Conservation (phyloP, 1,284 basidiomycete genomes). For the Heterobasidion occidentale region DNA sequence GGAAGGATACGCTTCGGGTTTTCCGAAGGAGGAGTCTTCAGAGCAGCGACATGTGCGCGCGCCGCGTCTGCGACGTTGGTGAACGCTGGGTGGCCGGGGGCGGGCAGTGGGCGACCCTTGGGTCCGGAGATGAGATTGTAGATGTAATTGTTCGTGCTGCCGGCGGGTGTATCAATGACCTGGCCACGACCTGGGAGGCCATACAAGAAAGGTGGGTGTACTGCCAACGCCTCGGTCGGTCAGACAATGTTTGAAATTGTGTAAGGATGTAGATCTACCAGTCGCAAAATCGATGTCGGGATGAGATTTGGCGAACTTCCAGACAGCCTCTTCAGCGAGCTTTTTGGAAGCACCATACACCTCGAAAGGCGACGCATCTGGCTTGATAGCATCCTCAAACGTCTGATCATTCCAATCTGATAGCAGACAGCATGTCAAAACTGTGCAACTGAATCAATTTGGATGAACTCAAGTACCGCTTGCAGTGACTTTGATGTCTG, state of each 20-base stretch:
- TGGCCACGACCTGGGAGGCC: background rate
- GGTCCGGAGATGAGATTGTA: background rate
- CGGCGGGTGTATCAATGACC: background rate
- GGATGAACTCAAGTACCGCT: background rate
- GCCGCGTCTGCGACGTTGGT: background rate
- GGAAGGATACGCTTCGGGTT: background rate
- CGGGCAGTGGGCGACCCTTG: background rate
- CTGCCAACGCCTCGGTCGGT: background rate
- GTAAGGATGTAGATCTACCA: constrained; percentile 9
- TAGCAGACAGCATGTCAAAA: background rate
- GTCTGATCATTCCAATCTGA: constrained; percentile 1
- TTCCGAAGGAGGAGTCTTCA: background rate
- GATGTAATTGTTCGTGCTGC: background rate
- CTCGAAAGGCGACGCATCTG: background rate
- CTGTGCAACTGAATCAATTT: background rate
- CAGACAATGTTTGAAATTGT: too few species aligned
- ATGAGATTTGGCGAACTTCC: constrained; percentile 26
- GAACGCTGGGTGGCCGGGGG: background rate
- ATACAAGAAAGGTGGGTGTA: constrained; percentile 1
- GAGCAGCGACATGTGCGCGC: background rate
- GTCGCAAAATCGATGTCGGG: constrained; percentile 26
- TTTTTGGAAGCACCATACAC: constrained; percentile 28
- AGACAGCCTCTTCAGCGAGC: constrained; percentile 26
- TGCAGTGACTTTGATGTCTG: background rate
- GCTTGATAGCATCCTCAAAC: background rate